phyloP scores from a whole-genome alignment of 495 filamentous ascomycete genomes.

The Lophiostoma macrostomum region DNA sequence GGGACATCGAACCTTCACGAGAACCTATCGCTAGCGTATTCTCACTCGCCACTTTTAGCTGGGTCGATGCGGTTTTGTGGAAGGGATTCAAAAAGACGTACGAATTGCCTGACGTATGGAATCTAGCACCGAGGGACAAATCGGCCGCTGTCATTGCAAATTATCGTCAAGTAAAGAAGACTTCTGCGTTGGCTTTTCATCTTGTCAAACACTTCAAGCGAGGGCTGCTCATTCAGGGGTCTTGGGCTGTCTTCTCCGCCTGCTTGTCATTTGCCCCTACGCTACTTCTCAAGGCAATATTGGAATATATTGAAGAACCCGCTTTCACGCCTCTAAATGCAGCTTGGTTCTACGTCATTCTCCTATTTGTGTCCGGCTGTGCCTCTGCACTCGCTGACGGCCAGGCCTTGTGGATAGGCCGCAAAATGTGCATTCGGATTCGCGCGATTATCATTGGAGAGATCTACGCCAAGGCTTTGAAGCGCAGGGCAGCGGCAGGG shows the following conservation, averaged over 20 bases:
- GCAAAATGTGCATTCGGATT: constrained; percentile 87
- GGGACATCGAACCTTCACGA: constrained; percentile 75
- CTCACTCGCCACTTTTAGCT: constrained; percentile 82
- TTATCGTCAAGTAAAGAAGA: constrained; percentile 84
- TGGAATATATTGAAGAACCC: constrained; percentile 89
- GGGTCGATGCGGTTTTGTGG: constrained; percentile 87
- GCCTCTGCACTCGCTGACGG: constrained; percentile 75
- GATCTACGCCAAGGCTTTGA: constrained; percentile 94
- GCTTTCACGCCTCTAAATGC: constrained; percentile 76
- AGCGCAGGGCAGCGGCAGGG: constrained; percentile 80
- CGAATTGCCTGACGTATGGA: constrained; percentile 86
- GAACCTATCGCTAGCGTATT: constrained; percentile 85
- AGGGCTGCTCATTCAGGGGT: constrained; percentile 70
- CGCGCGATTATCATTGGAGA: constrained; percentile 96
- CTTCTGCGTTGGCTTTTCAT: constrained; percentile 74
- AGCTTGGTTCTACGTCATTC: constrained; percentile 91
- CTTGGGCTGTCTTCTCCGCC: constrained; percentile 74
- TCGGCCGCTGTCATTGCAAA: constrained; percentile 72
- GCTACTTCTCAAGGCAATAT: constrained; percentile 81
- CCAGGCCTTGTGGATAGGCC: constrained; percentile 89
- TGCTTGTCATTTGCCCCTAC: constrained; percentile 88
- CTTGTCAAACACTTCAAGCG: constrained; percentile 79
- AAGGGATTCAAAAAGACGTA: constrained; percentile 86
- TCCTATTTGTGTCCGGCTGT: constrained; percentile 77
- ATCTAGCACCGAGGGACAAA: constrained; percentile 82